Base-by-base conservation (phyloP, 768 basidiomycete species). In the Cubamyces sp. region DNA sequence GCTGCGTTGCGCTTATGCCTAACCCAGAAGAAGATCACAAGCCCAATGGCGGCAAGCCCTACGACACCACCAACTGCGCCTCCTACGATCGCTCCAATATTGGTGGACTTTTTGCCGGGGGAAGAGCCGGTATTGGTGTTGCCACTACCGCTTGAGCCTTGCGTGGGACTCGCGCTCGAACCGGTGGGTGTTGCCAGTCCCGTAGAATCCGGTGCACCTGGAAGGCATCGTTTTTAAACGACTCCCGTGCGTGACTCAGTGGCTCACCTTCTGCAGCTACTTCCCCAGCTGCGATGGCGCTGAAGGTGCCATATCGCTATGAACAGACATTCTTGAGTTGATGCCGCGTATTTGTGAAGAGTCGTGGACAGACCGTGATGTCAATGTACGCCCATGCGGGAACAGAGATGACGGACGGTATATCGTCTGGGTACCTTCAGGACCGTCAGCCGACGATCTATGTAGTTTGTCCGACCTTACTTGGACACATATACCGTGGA, bases 331-430 rank as follows among this genome's bases (percentile, higher is more conserved):
- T 15, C 25, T 11, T 55, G 7, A 28, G 16, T 42, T 14, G 26
- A 23, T 34, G 7, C 25, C 3, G 7, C 11, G 4, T 16, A 5
- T 19, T 23, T 30, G 3, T 21, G 5, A 14, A 4, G 37, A 16
- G 9, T 11, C 9, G 21, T 19, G 25, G 9, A 58, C 54, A 16
- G 3, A 60, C 62, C 23, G 46, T 64, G 25, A 64, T 43, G 37
- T 64, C 62, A n/a, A 64, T 28, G 26, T 64, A 64, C 14, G 62
- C 62, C 62, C 62, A 64, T 7, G 62, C 62, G 12, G 62, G 62
- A 3, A 64, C 54, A 15, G 62, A 25, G 6, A 58, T 64, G 0
- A 47, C 62, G 3, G 12, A 2, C 1, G 53, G 48, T n/a, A 64
- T 64, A 48, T 55, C 45, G 21, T 59, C 57, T 0, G 62, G 62